Evolutionary conservation across 495 filamentous ascomycete species (phyloP), one percentile per base, ranked within the genome.

Genomic region (Ascobolus immersus): DNA sequence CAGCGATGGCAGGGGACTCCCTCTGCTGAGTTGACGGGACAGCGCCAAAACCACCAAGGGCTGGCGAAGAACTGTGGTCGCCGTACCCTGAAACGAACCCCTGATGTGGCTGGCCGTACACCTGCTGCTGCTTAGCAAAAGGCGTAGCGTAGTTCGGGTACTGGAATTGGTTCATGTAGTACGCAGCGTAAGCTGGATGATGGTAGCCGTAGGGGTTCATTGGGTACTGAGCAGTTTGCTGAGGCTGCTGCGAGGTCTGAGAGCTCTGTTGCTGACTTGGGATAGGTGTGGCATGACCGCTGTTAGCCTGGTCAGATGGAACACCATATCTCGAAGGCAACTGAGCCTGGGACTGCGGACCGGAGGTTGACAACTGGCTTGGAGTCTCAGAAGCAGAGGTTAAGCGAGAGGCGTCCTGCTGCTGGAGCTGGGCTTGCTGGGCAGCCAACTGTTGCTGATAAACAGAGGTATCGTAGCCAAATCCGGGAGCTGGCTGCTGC

Each of bases 211-310:
- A 44, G 37, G 17, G 42, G 38, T 36, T 37, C 43, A 28, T 40
- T n/a, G 47, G 46, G 31, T 49, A 50, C 37, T 47, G 39, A 29
- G 42, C 33, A 26, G 37, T 38, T 10, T 43, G 45, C 17, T 50
- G 44, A 28, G 28, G 28, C 12, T 31, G 14, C 10, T 49, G 47
- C 11, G 44, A n/a, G n/a, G n/a, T 36, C 17, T 50, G 47, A 3
- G 47, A 40, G 3, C 50, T 44, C 32, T 54, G 55, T 32, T 70
- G 71, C 38, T 73, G 71, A 18, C 57, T 63, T 39, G 74, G 79
- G 51, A 84, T 84, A 5, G 82, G 80, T 4, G 84, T 92, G 25
- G 71, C 81, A 44, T 89, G 73, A 11, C 77, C 82, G 47, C 75
- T 81, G 53, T 69, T 73, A 50, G 78, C 75, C 25, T 74, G 62